Conservation (phyloP, 352 stramenopile genomes). For the Pythium sukuiense region DNA sequence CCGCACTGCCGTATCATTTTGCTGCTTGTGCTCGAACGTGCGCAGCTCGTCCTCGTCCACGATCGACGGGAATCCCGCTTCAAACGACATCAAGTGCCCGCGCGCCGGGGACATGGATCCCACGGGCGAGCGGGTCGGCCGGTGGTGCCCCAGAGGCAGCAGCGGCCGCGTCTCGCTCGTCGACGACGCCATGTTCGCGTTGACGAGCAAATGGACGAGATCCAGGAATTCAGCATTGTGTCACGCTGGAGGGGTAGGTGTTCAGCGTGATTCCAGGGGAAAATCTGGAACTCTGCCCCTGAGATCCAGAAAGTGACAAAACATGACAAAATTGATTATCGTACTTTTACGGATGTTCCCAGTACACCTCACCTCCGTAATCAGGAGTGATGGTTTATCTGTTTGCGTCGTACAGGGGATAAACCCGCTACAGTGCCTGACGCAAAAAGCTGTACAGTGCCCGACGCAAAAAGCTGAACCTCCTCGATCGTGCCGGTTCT, state of each 20-base stretch:
- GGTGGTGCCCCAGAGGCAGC: slow-evolving; percentile 11
- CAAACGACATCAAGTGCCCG: slow-evolving; percentile 24
- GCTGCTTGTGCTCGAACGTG: slow-evolving; percentile 4
- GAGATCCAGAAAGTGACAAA: background rate
- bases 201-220: background rate
- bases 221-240: background rate
- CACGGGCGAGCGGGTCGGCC: slow-evolving; percentile 1
- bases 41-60: slow-evolving; percentile 26
- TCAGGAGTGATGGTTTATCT: background rate
- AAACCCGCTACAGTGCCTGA: no score
- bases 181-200: background rate
- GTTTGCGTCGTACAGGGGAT: no score
- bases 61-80: slow-evolving; percentile 28
- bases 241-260: background rate
- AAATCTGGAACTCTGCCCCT: background rate
- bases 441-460: background rate
- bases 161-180: slow-evolving; percentile 17
- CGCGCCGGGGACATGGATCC: slow-evolving; percentile 11
- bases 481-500: slow-evolving; percentile 23
- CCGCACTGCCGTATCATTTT: background rate
- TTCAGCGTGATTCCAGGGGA: background rate
- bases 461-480: background rate
- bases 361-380: background rate
- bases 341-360: background rate
- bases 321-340: background rate